Evolutionary conservation across 768 basidiomycete genomes (phyloP).

Genomic region (Lyophyllum atratum): DNA sequence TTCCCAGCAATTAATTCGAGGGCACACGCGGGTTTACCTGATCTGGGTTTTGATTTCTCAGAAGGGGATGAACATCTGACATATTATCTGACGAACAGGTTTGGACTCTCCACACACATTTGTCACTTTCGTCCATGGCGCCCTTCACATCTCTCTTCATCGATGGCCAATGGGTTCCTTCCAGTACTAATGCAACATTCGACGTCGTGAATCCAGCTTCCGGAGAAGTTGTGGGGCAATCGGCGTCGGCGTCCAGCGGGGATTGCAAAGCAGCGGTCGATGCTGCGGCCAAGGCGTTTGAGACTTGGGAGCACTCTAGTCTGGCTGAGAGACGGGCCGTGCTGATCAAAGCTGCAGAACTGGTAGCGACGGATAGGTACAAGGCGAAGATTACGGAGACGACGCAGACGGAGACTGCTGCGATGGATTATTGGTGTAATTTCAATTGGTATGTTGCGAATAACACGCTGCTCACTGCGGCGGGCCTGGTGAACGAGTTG

Average conservation of each 20-base stretch:
- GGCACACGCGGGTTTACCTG: not conserved
- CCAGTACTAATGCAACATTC: constrained; percentile 40
- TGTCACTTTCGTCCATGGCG: constrained; percentile 20
- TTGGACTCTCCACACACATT: not conserved
- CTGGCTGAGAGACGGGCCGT: constrained; percentile 41
- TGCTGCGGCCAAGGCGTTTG: constrained; percentile 46
- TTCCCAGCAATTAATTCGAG: not conserved
- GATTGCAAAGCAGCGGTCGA: constrained; percentile 48
- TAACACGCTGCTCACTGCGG: constrained; percentile 30
- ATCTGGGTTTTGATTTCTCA: not conserved
- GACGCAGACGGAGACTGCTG: constrained; percentile 41
- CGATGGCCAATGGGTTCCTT: constrained; percentile 36
- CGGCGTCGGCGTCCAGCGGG: constrained; percentile 46
- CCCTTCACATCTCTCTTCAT: constrained; percentile 41
- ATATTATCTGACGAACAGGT: not conserved
- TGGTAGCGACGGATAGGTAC: constrained; percentile 45
- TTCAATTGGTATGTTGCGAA: constrained; percentile 27
- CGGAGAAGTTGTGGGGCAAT: constrained; percentile 41
- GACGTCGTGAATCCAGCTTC: constrained; percentile 47
- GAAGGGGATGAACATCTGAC: not conserved
- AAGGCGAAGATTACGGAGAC: constrained; percentile 32
- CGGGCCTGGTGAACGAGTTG: constrained; percentile 36
- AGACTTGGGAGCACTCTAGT: constrained; percentile 44
- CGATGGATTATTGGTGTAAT: constrained; percentile 26
- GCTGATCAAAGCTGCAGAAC: constrained; percentile 49